Conservation (phyloP, 148 eudicot genomes). For the Cornus controversa region DNA sequence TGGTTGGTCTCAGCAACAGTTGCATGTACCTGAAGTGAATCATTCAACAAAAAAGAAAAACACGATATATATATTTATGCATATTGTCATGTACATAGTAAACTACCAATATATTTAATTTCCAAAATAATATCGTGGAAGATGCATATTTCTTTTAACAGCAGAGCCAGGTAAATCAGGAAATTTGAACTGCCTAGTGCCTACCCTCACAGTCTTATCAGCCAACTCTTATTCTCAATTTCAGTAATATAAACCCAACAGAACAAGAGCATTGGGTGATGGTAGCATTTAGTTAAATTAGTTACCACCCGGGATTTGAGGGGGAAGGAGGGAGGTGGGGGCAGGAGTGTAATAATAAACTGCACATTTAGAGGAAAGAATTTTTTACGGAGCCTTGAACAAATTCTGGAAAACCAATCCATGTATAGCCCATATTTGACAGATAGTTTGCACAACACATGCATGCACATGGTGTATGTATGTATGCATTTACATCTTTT, state of each 20-base stretch:
- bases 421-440: background rate
- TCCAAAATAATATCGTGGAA: background rate
- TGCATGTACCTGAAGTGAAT: constrained; percentile 59
- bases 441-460: background rate
- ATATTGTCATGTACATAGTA: background rate
- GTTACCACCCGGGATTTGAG: too few relatives aligned
- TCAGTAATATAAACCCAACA: background rate
- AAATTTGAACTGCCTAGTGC: background rate
- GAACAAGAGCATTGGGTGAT: background rate
- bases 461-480: background rate
- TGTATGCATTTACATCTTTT: background rate
- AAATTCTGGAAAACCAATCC: background rate
- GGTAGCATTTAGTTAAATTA: too few relatives aligned
- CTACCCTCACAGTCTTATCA: background rate
- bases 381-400: background rate
- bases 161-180: background rate
- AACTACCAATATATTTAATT: too few relatives aligned
- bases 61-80: background rate
- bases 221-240: too few relatives aligned
- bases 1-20: constrained; percentile 80
- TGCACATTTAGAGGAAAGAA: background rate
- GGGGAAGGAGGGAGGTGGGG: too few relatives aligned
- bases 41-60: constrained; percentile 1
- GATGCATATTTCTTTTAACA: background rate
- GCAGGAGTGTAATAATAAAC: too few relatives aligned